Conservation (phyloP, 129 eudicot genomes). For the Flaveria ramosissima region DNA sequence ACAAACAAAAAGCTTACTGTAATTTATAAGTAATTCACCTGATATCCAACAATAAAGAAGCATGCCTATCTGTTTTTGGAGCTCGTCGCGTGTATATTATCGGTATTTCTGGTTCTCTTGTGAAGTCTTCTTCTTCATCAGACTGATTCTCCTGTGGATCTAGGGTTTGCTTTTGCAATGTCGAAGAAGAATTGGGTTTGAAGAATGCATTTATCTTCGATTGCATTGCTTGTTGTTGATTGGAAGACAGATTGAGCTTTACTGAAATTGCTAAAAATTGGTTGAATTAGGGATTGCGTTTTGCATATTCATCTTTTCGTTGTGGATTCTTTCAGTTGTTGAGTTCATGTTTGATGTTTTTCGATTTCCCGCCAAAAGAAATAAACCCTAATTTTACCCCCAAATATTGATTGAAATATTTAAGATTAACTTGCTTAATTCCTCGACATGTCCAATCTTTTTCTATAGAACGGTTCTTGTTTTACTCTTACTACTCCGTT, state of each 20-base stretch:
- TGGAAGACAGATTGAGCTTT: neutral
- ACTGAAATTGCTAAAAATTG: neutral
- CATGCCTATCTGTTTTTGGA: constrained; percentile 16
- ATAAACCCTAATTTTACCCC: constrained; percentile 5
- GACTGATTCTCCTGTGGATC: constrained; percentile 11
- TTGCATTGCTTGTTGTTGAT: constrained; percentile 38
- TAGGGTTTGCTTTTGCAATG: constrained; percentile 7
- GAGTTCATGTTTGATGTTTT: neutral
- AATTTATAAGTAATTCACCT: too few relatives aligned
- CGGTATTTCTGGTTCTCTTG: constrained; percentile 36
- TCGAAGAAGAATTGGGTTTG: constrained; percentile 33
- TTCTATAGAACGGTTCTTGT: too few relatives aligned
- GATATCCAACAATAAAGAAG: neutral
- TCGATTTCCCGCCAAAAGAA: neutral
- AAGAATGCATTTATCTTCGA: constrained; percentile 49
- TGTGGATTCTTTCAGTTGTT: neutral
- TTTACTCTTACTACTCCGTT: too few relatives aligned
- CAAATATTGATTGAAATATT: neutral
- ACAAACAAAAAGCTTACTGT: neutral
- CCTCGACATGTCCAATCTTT: too few relatives aligned
- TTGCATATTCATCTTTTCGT: neutral
- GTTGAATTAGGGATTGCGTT: neutral
- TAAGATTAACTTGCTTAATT: neutral
- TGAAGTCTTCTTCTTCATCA: constrained; percentile 18
- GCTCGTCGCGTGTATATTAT: constrained; percentile 48